Evolutionary conservation across 2,329 filamentous ascomycete genomes (phyloP).

Genomic region (Aureobasidium sp.): DNA sequence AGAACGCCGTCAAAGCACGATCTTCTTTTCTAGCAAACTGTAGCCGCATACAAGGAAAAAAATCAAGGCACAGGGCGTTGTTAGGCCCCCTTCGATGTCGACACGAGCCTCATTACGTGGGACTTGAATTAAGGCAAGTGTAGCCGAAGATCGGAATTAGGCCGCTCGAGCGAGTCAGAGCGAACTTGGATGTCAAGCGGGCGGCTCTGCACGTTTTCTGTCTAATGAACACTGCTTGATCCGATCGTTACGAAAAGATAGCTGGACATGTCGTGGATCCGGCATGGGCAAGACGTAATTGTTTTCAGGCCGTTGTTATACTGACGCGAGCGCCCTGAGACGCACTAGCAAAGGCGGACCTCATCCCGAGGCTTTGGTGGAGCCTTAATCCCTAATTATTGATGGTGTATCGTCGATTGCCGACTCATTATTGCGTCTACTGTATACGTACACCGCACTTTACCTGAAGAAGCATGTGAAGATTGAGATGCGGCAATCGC

Average conservation of each 20-base stretch:
- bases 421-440: background rate
- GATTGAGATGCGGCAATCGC: background rate
- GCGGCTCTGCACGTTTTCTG: background rate
- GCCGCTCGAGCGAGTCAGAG: background rate
- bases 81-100: background rate
- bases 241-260: background rate
- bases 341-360: background rate
- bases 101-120: conserved; percentile 6
- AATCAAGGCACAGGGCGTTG: background rate
- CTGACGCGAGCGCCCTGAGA: background rate
- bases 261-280: background rate
- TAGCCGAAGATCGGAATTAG: background rate
- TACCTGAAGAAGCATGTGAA: conserved; percentile 1
- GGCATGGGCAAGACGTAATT: too few relatives aligned
- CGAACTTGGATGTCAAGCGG: background rate
- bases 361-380: background rate
- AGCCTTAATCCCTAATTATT: background rate
- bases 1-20: background rate
- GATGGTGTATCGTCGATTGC: background rate
- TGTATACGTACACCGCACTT: background rate
- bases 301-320: background rate
- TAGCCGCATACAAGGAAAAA: background rate
- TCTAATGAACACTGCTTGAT: background rate
- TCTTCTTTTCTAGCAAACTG: background rate
- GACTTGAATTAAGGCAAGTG: background rate